Evolutionary conservation across 192 early-diverging fungal genomes (phyloP).

Genomic region (Umbelopsis ramanniana): DNA sequence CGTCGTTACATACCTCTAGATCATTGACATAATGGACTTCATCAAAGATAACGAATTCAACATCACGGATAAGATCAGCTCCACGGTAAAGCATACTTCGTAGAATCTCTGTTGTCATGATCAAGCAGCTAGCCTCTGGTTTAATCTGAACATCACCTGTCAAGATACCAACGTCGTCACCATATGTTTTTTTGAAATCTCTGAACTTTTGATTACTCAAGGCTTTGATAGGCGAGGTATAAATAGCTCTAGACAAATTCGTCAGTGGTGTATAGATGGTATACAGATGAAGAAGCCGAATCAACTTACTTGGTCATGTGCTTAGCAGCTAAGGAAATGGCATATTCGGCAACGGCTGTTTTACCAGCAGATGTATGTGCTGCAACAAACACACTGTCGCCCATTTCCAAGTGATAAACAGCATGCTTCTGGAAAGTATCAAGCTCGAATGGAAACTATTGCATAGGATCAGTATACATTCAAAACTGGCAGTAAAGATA

Average conservation of each 20-base stretch:
- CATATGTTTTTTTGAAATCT: conserved; percentile 89
- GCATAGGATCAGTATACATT: background rate
- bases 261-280: background rate
- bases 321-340: conserved; percentile 89
- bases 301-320: conserved; percentile 80
- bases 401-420: conserved; percentile 93
- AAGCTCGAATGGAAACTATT: conserved; percentile 91
- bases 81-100: conserved; percentile 97
- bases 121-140: conserved; percentile 94
- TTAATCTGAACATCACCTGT: conserved; percentile 98
- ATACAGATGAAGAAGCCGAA: background rate
- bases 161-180: conserved; percentile 93
- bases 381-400: conserved; percentile 96
- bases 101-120: conserved; percentile 99
- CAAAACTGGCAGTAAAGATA: background rate
- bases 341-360: conserved; percentile 98
- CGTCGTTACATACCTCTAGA: conserved; percentile 62
- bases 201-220: conserved; percentile 98
- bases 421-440: conserved; percentile 98
- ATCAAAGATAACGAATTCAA: conserved; percentile 99
- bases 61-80: conserved; percentile 94
- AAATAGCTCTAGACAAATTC: conserved; percentile 70
- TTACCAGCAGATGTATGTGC: conserved; percentile 99
- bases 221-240: conserved; percentile 99
- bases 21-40: conserved; percentile 99